Evolutionary conservation across 1,284 basidiomycete species (phyloP), one percentile per base, ranked within the genome.

Genomic region (Moesziomyces aphidis): DNA sequence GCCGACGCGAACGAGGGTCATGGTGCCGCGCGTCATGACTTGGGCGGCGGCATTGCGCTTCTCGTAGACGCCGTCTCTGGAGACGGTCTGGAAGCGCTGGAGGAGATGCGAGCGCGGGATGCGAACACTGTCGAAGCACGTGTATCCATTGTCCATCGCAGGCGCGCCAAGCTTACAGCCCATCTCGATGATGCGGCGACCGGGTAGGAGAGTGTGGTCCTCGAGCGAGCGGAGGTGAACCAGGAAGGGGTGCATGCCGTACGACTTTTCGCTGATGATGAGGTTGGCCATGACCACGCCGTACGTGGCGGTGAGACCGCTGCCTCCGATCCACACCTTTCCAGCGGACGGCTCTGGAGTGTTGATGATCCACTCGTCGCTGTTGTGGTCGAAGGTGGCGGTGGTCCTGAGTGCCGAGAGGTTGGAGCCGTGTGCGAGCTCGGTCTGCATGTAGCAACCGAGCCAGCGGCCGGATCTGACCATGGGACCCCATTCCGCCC

Each of bases 241-340:
- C n/a, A 79, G 61, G 68, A 79, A 78, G 17, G 78, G 78, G 50
- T 79, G 78, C 78, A 78, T 78, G 52, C 78, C 76, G 47, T 63
- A 66, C n/a, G 62, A 57, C 42, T 76, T 77, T 49, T 34, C 55
- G 21, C 60, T 55, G 56, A 79, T 76, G 52, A 76, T 54, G 31
- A 79, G 50, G 45, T 78, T 71, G 48, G 77, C 77, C 76, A 78
- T 77, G 7, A 79, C 72, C 7, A 79, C 58, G 39, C 69, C 76
- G 55, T 78, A 76, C 5, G 78, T 79, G 22, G 78, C 76, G 42
- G 78, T 76, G 24, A 69, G 50, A 52, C 78, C 78, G 23, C 65
- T 67, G 22, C 78, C 78, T 22, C 73, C 77, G 24, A 79, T 79
- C 78, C 78, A 79, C 7, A 63, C 56, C 53, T 79, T 79, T 26